Base-by-base conservation (phyloP, 2,329 filamentous ascomycete species). In the Allantophomopsis cytisporea region DNA sequence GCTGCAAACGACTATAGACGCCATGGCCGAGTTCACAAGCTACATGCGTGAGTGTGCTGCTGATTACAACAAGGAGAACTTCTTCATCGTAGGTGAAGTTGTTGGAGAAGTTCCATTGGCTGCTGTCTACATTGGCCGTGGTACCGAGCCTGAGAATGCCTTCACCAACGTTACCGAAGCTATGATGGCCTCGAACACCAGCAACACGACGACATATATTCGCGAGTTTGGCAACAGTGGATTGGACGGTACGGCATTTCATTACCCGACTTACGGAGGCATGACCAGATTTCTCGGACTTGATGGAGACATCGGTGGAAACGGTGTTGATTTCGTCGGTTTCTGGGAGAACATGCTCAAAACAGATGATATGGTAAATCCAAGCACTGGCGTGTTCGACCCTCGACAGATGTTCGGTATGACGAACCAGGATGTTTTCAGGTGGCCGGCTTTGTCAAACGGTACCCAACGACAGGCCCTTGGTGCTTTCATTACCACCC, bases 371-470 rank as follows among this genome's bases (percentile, higher is more conserved):
- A 57, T 78, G 47, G 57, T 71, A 43, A 78, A 77, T 47, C 62
- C 70, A 2, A 70, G 74, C 50, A 76, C 69, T 2, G 72, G 71
- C 21, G 55, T 69, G 40, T 73, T 76, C 45, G 75, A 80, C 46
- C 75, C 76, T 3, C 66, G 75, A 2, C 74, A 79, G 50, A 68
- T 79, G 64, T 78, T 69, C 49, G 75, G 75, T 36, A 66, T 68
- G 2, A 74, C 73, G 6, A 79, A 79, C 48, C 75, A 43, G 39
- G 76, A 80, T 50, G 72, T 79, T 13, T 73, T 80, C 48, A 63
- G 74, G 21, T 79, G 74, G 75, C 74, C 74, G 7, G 64, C 71
- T 8, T 58, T 79, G 13, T 59, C 62, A 35, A 64, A 72, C 43
- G 74, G 75, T 3, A 68, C 69, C 0, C 61, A 76, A 47, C 64